Evolutionary conservation across 1,284 basidiomycete species (phyloP).

Genomic region (Ganoderma leucocontextum): DNA sequence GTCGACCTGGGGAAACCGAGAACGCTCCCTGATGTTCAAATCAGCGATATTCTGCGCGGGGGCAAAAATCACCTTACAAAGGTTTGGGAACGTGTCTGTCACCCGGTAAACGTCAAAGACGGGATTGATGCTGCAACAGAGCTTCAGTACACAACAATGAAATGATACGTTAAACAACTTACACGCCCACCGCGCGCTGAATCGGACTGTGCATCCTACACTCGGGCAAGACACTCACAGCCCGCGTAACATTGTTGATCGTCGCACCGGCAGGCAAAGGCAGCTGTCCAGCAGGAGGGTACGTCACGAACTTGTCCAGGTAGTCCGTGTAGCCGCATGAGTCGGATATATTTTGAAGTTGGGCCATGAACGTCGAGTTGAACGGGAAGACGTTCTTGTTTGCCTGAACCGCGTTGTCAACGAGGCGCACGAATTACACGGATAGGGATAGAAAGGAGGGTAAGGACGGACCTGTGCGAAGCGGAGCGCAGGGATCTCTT

Average conservation of each 20-base stretch:
- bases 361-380: slow-evolving; percentile 44
- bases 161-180: slow-evolving; percentile 31
- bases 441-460: background rate
- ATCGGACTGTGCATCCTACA: slow-evolving; percentile 56
- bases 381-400: slow-evolving; percentile 61
- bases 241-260: slow-evolving; percentile 37
- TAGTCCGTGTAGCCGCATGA: slow-evolving; percentile 52
- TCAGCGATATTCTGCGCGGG: too few relatives aligned
- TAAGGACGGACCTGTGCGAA: slow-evolving; percentile 42
- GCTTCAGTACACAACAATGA: background rate
- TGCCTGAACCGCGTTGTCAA: slow-evolving; percentile 43
- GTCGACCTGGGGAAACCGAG: slow-evolving; percentile 63
- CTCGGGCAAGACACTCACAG: slow-evolving; percentile 38
- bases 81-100: slow-evolving; percentile 46
- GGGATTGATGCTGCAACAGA: slow-evolving; percentile 57
- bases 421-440: background rate
- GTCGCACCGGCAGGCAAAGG: slow-evolving; percentile 53
- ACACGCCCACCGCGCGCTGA: slow-evolving; percentile 48
- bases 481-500: slow-evolving; percentile 49
- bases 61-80: slow-evolving; percentile 38
- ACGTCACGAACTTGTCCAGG: slow-evolving; percentile 47
- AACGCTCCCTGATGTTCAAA: too few relatives aligned
- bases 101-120: slow-evolving; percentile 57
- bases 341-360: slow-evolving; percentile 46
- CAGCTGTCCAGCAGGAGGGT: slow-evolving; percentile 54